Evolutionary conservation across 2,329 filamentous ascomycete genomes (phyloP), one percentile per base, ranked within the genome.

Genomic region (Dothideomycetes sp.): DNA sequence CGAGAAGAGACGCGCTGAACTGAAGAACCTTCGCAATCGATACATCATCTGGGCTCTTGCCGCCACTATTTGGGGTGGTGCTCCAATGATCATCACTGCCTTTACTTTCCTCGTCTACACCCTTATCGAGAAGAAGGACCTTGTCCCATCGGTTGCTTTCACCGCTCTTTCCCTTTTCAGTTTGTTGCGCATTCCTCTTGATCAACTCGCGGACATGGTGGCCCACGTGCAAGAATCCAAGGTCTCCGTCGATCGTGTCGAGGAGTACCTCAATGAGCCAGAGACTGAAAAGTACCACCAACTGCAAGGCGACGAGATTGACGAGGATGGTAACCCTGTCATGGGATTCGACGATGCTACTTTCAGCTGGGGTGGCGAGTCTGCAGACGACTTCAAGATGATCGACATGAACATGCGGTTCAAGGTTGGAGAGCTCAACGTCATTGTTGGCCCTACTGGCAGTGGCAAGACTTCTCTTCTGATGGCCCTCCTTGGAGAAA

Each of bases 121-220:
- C 0, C 68, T 87, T 10, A 70, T 96, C 9, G 89, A 98, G 63
- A 74, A 82, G 58, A 95, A 93, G 65, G 82, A 82, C 15, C 67
- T 98, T 40, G 81, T 91, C 38, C 89, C 91, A 0, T 96, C 91
- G 0, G 73, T 96, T 45, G 91, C 91, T 3, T 98, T 98, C 62
- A 95, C 91, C 2, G 87, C 91, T 29, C 79, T 98, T 39, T 96
- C 91, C 0, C 79, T 98, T 47, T 98, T 98, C 60, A 88, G 88
- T 57, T 77, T 98, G 31, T 77, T 98, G 11, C 81, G 91, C 35
- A 84, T 95, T 38, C 91, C 91, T 4, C 69, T 98, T 34, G 91
- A 98, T 59, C 89, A 96, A 63, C 73, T 98, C 39, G 91, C 91
- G 37, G 91, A 98, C 61, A 98, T 98, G 91, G 82, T 96, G 55